Evolutionary conservation across 305 asterid species (phyloP).

Genomic region (Fraxinus sp.): DNA sequence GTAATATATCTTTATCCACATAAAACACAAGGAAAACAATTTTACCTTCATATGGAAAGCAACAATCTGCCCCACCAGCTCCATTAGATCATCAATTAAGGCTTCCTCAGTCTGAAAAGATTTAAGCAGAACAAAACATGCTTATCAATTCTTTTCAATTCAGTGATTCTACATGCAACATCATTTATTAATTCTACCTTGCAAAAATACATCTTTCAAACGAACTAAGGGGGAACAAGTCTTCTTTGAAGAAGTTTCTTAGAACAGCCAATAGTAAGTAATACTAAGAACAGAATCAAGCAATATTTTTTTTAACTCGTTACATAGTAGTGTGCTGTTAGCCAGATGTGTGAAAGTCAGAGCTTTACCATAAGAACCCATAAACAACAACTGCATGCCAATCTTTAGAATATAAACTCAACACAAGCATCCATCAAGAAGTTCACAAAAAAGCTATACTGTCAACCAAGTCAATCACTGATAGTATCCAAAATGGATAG

Average conservation of each 20-base stretch:
- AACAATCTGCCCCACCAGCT: slow-evolving; percentile 89
- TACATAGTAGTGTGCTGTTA: not conserved
- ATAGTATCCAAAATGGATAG: not conserved
- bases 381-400: not conserved
- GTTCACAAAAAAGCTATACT: not conserved
- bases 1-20: not conserved
- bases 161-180: not conserved
- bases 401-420: slow-evolving; percentile 1
- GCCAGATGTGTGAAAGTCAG: not conserved
- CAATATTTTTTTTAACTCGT: not conserved
- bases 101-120: slow-evolving; percentile 66
- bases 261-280: not conserved
- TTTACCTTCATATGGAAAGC: slow-evolving; percentile 93
- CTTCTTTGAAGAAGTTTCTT: not conserved
- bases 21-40: not conserved
- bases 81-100: slow-evolving; percentile 76
- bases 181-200: not conserved
- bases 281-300: slow-evolving; percentile 14
- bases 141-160: slow-evolving; percentile 12
- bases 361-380: not conserved
- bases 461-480: not conserved
- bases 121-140: slow-evolving; percentile 13
- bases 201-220: not conserved
- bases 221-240: not conserved
- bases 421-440: not conserved